Evolutionary conservation across 176 grass and related monocot genomes (phyloP).

Genomic region (barley (Hordeum vulgare)): MorexV3_pseudomolecules_assembly NC_058523.1:236602091-236602590

Average conservation of each 20-base stretch:
- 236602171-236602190: background rate
- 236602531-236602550: background rate
- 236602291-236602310: background rate
- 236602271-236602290: background rate
- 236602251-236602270: background rate
- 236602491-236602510: background rate
- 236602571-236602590: background rate
- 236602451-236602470: background rate
- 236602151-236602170: background rate
- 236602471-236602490: background rate
- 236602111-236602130: background rate
- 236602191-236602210: background rate
- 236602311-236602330: background rate
- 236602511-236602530: background rate
- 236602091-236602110: constrained; percentile 97
- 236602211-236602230: background rate
- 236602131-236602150: background rate
- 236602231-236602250: background rate
- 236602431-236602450: background rate
- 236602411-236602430: background rate
- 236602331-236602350: background rate
- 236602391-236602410: background rate
- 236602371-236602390: background rate
- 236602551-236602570: background rate
- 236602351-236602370: background rate